These are phyloP conservation scores for Clonostachys rosea DNA, from an alignment of 2,329 filamentous ascomycete genomes.

Conservation along the genomic window DNA sequence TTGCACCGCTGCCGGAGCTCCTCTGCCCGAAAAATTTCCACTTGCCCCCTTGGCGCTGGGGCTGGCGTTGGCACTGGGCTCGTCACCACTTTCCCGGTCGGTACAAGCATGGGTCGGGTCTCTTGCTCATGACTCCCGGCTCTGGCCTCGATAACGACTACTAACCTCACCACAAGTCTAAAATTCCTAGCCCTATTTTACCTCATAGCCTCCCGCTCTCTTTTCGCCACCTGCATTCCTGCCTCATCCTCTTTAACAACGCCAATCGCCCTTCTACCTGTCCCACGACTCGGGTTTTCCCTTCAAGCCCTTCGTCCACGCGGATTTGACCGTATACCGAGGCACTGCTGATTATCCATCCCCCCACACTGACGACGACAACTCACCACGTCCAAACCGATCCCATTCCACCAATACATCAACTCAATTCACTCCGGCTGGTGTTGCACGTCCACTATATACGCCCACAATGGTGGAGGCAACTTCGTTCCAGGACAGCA, in stretches of 20 bases:
- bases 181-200: too few relatives aligned
- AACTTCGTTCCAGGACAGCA: constrained; percentile 29
- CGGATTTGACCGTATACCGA: not conserved
- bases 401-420: constrained; percentile 6
- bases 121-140: too few relatives aligned
- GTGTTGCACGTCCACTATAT: constrained; percentile 4
- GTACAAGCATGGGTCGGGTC: too few relatives aligned
- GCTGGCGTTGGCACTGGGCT: too few relatives aligned
- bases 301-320: too few relatives aligned
- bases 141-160: too few relatives aligned
- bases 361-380: constrained; percentile 13
- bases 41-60: too few relatives aligned
- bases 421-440: constrained; percentile 3
- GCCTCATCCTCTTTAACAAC: not conserved
- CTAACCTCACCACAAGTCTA: too few relatives aligned
- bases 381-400: constrained; percentile 9
- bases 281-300: too few relatives aligned
- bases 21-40: too few relatives aligned
- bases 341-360: constrained; percentile 1
- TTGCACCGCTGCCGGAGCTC: too few relatives aligned
- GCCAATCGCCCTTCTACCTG: not conserved
- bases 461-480: constrained; percentile 21
- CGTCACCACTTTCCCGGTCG: too few relatives aligned
- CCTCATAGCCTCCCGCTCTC: not conserved
- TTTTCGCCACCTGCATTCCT: not conserved